Base-by-base conservation (phyloP, 176 grass and related monocot species). In the Oryza longistaminata region DNA sequence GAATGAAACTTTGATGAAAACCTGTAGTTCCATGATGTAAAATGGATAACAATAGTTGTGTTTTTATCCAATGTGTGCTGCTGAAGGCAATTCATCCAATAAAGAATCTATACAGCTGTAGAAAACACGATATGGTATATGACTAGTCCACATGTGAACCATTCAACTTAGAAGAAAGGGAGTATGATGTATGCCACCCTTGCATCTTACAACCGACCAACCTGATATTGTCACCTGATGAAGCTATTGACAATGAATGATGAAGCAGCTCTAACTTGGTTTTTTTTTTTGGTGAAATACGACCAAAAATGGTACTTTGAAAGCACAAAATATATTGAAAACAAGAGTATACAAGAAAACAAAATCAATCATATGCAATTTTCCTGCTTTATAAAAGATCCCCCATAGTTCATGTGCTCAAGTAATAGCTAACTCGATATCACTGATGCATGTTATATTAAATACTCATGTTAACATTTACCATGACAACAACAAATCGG, bases 401-500 rank as follows among this genome's bases (percentile, higher is more conserved):
- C 8, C 1, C 52, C 58, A 62, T 58, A 39, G 33, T 24, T 77
- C 34, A 77, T 50, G 46, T 44, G 42, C 55, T 71, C 60, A 33
- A 60, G 25, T 67, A 68, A 37, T 53, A 31, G 58, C 66, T 34
- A 73, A 78, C 40, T 33, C 1, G 2, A 43, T 42, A 71, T 76
- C 42, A 19, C 50, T 26, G 13, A 0, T 75, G 15, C n/a, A 69
- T 50, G 26, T 48, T 62, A 62, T 69, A 81, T 69, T 7, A 29
- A 61, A 50, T 70, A 40, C 34, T 71, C 29, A 80, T 16, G 77
- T 14, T 46, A 81, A 60, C 4, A 55, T 73, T 88, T 97, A 97
- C 95, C 92, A 94, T 97, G 44, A 97, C 90, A 86, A 94, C 95
- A 49, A 97, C 85, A 75, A 97, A 97, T 91, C 95, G 87, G 42